Evolutionary conservation across 768 basidiomycete species (phyloP).

Genomic region (Lyophyllum atratum): DNA sequence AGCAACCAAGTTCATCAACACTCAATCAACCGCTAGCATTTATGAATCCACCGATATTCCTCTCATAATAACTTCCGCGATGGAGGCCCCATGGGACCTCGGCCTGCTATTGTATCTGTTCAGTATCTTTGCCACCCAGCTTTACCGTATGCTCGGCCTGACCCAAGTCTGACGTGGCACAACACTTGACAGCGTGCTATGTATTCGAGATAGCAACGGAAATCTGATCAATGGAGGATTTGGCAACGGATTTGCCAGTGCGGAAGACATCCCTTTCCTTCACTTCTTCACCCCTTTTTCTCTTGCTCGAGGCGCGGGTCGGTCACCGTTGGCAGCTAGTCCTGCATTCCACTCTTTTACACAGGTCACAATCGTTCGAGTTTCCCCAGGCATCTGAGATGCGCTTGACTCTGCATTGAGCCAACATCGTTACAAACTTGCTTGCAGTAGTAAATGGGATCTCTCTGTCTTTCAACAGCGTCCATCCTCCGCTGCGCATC

Average conservation of each 20-base stretch:
- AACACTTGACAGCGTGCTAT: not conserved
- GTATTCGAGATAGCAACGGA: constrained; percentile 13
- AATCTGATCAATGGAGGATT: constrained; percentile 3
- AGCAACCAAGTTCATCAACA: no score
- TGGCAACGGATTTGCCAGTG: constrained; percentile 5
- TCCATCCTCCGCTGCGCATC: constrained; percentile 71
- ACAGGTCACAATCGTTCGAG: constrained; percentile 18
- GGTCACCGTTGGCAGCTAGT: constrained; percentile 36
- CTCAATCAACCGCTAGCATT: no score
- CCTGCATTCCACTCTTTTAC: constrained; percentile 50
- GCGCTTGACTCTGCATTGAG: constrained; percentile 9
- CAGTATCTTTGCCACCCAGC: not conserved
- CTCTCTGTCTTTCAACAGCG: constrained; percentile 69
- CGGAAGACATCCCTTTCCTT: not conserved
- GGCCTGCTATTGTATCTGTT: not conserved
- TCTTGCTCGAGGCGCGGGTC: constrained; percentile 24
- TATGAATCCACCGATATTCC: no score
- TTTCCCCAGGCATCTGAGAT: constrained; percentile 10
- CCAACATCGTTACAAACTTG: constrained; percentile 5
- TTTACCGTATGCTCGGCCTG: not conserved
- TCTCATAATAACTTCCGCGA: no score
- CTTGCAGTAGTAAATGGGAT: constrained; percentile 39
- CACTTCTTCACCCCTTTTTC: constrained; percentile 6
- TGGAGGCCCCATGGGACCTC: no score
- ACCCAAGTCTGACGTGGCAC: not conserved